A percentile compares a stretch with the other conserved stretches of the same genome.
These are phyloP conservation scores for Davidsoniella virescens DNA, from an alignment of 2,329 filamentous ascomycete species.

Conservation along the genomic window DNA sequence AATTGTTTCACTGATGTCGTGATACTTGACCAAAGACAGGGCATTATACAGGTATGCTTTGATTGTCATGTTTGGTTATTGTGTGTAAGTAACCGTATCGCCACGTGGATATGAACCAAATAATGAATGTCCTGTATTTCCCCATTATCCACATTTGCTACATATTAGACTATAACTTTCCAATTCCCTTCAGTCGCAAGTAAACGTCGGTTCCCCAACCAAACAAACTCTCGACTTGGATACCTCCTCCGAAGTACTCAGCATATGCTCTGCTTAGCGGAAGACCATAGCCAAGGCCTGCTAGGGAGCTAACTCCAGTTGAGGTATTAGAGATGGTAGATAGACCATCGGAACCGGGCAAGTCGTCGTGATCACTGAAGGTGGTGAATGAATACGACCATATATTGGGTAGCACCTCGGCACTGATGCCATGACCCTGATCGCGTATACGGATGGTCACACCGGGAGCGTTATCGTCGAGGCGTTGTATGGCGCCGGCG, in stretches of 20 bases:
- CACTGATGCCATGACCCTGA: slow-evolving; percentile 81
- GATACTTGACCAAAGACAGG: not conserved
- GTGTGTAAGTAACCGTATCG: too few relatives aligned
- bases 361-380: slow-evolving; percentile 47
- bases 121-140: slow-evolving; percentile 6
- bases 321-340: too few relatives aligned
- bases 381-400: slow-evolving; percentile 98
- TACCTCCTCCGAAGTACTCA: slow-evolving; percentile 93
- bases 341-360: slow-evolving; percentile 22
- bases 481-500: slow-evolving; percentile 30
- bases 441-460: slow-evolving; percentile 93
- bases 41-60: too few relatives aligned
- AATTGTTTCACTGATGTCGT: slow-evolving; percentile 1
- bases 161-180: slow-evolving; percentile 26
- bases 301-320: slow-evolving; percentile 63
- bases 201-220: slow-evolving; percentile 76
- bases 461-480: slow-evolving; percentile 55
- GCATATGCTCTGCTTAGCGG: slow-evolving; percentile 86
- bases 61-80: not conserved
- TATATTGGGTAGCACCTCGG: slow-evolving; percentile 68
- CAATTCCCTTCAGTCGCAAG: slow-evolving; percentile 45
- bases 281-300: slow-evolving; percentile 81
- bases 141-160: slow-evolving; percentile 15
- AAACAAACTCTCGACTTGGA: slow-evolving; percentile 86
- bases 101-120: too few relatives aligned